A percentile compares a stretch with the other conserved stretches of the same genome.
phyloP scores from a whole-genome alignment of 2,329 filamentous ascomycete genomes.

The Pseudogymnoascus sp. region DNA sequence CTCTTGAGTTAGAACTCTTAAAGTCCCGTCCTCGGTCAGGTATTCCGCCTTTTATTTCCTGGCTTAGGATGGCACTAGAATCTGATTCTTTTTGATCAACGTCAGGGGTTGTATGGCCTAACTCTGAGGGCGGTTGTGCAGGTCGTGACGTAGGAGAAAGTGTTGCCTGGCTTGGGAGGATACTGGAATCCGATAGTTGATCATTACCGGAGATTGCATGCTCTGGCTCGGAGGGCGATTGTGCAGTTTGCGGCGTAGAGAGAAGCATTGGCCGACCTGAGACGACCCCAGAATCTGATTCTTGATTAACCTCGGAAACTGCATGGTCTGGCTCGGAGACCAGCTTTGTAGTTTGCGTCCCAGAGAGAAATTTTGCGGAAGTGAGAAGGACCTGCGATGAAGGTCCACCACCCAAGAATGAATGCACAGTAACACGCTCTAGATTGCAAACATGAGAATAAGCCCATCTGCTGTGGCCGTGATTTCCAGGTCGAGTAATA shows the following conservation, averaged over 20 bases:
- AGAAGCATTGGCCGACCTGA: not conserved
- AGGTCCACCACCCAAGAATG: not conserved
- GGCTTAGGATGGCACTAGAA: not conserved
- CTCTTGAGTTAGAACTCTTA: not conserved
- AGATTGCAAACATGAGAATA: not conserved
- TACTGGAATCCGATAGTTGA: not conserved
- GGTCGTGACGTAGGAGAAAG: too few relatives aligned
- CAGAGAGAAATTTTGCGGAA: not conserved
- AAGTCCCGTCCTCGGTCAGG: not conserved
- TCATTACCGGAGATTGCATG: not conserved
- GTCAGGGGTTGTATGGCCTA: not conserved
- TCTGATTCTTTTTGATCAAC: not conserved
- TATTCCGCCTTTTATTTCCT: not conserved
- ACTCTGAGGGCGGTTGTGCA: not conserved
- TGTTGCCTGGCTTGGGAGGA: not conserved
- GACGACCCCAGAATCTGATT: not conserved
- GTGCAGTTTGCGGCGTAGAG: not conserved
- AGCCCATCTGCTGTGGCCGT: not conserved
- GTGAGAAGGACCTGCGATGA: not conserved
- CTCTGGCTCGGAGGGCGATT: not conserved
- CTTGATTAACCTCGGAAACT: not conserved
- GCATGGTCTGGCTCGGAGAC: not conserved
- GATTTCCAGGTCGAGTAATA: not conserved
- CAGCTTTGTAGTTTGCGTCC: not conserved
- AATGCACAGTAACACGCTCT: not conserved